Evolutionary conservation across 352 stramenopile species (phyloP), one percentile per base, ranked within the genome.

Genomic region (Thalassiosira hispida): DNA sequence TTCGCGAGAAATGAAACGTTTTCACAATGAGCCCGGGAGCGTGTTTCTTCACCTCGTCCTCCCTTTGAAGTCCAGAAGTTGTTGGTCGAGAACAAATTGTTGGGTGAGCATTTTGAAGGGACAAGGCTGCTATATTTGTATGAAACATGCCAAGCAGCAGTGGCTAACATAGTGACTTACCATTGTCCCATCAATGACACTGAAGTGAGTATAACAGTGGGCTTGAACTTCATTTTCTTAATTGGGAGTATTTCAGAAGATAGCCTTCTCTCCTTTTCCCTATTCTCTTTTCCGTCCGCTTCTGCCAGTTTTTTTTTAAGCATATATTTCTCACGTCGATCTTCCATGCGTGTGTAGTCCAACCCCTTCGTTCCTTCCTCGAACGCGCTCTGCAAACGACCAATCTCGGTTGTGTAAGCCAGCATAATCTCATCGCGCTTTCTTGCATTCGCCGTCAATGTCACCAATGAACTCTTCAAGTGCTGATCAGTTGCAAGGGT

Each of bases 11-110:
- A 42, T 73, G 63, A 40, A 31, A 77, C 1, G 20, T 31, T 38
- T 18, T 46, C 31, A 79, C 71, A 29, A 65, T 27, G 11, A 79
- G 71, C 38, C 62, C 71, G 20, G 71, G 71, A 16, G 71, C 71
- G 46, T 72, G 68, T 61, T 67, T 79, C 31, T 72, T 77, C 31
- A 23, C 14, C 31, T 79, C 71, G 46, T 79, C 71, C 38, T 79
- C 71, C 60, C 60, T 69, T 11, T 38, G 27, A 23, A 12, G 8
- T 9, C 6, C 5, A 12, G 5, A 11, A 42, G 33, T 42, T 42
- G 33, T n/a, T 38, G 31, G 8, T 20, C 7, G n/a, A 65, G 55
- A 49, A 2, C 12, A 53, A 23, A 56, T 27, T 40, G 16, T 51
- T 65, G 2, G 29, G 56, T 16, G 33, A 18, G 12, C 27, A 65